Conservation (phyloP, 306 rosid species). For the Alnus glutinosa region DNA sequence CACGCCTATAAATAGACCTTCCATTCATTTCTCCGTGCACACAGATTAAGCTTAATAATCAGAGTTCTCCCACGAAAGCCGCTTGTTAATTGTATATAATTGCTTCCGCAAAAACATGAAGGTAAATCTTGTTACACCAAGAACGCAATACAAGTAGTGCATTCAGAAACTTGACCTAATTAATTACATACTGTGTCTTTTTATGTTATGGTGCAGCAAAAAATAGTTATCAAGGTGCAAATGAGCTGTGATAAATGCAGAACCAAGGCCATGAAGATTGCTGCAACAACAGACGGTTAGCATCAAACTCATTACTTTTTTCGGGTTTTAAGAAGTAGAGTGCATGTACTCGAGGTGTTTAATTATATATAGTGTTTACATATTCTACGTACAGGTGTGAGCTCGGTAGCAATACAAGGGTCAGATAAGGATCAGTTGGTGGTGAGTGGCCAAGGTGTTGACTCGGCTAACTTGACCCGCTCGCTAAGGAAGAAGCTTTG, state of each 20-base stretch:
- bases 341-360: no score
- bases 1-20: no score
- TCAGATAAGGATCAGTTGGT: slow-evolving; percentile 27
- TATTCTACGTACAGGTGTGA: slow-evolving; percentile 30
- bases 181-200: no score
- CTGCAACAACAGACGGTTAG: slow-evolving; percentile 17
- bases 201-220: slow-evolving; percentile 30
- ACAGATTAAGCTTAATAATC: no score
- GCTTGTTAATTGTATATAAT: no score
- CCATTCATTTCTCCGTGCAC: no score
- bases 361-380: background rate
- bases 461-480: slow-evolving; percentile 24
- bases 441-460: slow-evolving; percentile 24
- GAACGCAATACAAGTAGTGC: no score
- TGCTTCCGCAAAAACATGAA: no score
- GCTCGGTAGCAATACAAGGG: slow-evolving; percentile 37
- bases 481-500: slow-evolving; percentile 18
- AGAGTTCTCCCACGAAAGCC: no score
- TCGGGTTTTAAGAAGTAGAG: background rate
- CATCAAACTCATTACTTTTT: background rate
- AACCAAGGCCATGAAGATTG: slow-evolving; percentile 41
- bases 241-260: slow-evolving; percentile 31
- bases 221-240: slow-evolving; percentile 30
- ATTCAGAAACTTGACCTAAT: background rate
- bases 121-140: no score